These are phyloP conservation scores for Hippophae rhamnoides DNA, from an alignment of 306 rosid species.

Conservation along the genomic window DNA sequence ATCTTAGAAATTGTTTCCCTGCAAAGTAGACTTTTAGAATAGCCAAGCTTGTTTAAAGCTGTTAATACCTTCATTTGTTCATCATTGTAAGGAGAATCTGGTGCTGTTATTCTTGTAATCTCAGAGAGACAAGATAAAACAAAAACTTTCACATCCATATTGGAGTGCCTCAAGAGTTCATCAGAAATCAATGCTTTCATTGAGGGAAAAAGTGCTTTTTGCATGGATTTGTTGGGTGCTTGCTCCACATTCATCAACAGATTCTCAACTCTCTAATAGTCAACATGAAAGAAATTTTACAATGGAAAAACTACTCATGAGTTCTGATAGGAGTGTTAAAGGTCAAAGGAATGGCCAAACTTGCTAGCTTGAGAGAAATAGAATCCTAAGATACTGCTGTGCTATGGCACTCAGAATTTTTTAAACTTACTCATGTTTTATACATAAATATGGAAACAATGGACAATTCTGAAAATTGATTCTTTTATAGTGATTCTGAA, in stretches of 20 bases:
- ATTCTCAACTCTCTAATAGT: conserved; percentile 44
- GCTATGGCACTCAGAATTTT: no score
- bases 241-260: conserved; percentile 47
- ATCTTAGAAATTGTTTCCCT: neutral
- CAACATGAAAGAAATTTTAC: conserved; percentile 2
- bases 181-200: conserved; percentile 50
- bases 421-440: neutral
- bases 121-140: conserved; percentile 52
- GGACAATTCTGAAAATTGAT: no score
- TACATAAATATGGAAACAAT: neutral
- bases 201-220: conserved; percentile 45
- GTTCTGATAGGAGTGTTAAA: neutral
- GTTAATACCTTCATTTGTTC: conserved; percentile 58
- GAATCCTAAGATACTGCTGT: no score
- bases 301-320: neutral
- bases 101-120: conserved; percentile 77
- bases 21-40: conserved; percentile 8
- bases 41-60: conserved; percentile 4
- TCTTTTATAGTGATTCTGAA: no score
- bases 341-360: neutral
- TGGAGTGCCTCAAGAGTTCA: conserved; percentile 41
- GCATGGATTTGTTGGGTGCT: conserved; percentile 34
- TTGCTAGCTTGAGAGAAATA: no score
- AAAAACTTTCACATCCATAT: conserved; percentile 39
- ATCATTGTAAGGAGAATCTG: conserved; percentile 61